Base-by-base conservation (phyloP, 805 yeast species). In the Saccharomycopsis sp. region DNA sequence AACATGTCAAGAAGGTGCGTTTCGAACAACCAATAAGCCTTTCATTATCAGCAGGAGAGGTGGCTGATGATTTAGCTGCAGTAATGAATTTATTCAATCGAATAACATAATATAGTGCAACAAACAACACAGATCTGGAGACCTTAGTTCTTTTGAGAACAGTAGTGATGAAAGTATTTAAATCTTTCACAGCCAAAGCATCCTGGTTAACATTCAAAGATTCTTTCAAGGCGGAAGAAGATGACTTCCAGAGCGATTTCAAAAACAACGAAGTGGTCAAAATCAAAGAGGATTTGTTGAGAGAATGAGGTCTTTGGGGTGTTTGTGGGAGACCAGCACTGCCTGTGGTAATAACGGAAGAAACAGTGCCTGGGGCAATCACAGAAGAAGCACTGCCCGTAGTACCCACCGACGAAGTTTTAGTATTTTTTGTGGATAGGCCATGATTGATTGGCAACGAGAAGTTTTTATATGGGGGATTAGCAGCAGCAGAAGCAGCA, bases 1-100 rank as follows among this genome's bases (percentile, higher is more conserved):
- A 69, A 66, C 88, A 79, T 1, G 85, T 79, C 61, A 89, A 75
- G 62, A 89, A 84, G 49, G 83, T 78, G 62, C 87, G 81, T 64
- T 87, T 83, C 5, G 90, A 85, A 65, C 87, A 84, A 12, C 22
- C 22, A 19, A 44, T 3, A 20, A 52, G 44, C 3, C 50, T 56
- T 35, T 52, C 59, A 56, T 50, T 53, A 22, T 29, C 57, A 3
- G 22, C 42, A 50, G 23, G 60, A 64, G 56, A 68, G 63, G 47
- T 63, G 55, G 14, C 73, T 68, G 57, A 73, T 69, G 52, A 86
- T 64, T 59, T 79, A 29, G 38, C 12, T 5, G 38, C 38, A 12
- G 12, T 79, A 63, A 78, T 70, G 12, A 44, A 44, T 12, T 47
- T 47, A 35, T 61, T 47, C 25, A 61, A 54, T 17, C 58, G 25